phyloP scores from a whole-genome alignment of 2,329 filamentous ascomycete genomes.

The Xylaria sp. region DNA sequence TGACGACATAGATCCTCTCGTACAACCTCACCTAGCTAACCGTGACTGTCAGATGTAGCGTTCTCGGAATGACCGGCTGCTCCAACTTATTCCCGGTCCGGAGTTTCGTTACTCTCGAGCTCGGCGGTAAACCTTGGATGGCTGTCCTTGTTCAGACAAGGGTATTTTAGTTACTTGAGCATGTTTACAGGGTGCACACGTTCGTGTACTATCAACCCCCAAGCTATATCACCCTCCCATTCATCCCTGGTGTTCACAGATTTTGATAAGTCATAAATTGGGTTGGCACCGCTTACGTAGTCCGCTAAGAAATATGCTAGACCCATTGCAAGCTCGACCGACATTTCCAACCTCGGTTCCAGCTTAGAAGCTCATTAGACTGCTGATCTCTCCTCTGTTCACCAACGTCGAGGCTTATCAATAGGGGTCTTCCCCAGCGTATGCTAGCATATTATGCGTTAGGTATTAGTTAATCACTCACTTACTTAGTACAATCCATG shows the following conservation, averaged over 20 bases:
- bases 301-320: background rate
- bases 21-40: background rate
- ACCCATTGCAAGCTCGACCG: background rate
- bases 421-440: background rate
- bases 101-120: background rate
- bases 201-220: no score
- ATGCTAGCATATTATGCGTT: background rate
- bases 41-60: background rate
- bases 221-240: no score
- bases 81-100: background rate
- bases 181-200: background rate
- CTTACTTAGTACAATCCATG: no score
- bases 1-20: background rate
- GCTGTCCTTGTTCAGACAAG: background rate
- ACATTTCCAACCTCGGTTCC: background rate
- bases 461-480: no score
- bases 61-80: background rate
- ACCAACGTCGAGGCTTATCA: background rate
- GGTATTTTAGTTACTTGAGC: background rate
- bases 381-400: background rate
- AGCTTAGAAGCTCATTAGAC: background rate
- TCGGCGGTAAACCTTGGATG: background rate
- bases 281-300: background rate
- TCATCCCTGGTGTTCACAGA: background rate
- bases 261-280: background rate